These are phyloP conservation scores for Coemansia sp. DNA, from an alignment of 192 early-diverging fungal species.

Conservation along the genomic window DNA sequence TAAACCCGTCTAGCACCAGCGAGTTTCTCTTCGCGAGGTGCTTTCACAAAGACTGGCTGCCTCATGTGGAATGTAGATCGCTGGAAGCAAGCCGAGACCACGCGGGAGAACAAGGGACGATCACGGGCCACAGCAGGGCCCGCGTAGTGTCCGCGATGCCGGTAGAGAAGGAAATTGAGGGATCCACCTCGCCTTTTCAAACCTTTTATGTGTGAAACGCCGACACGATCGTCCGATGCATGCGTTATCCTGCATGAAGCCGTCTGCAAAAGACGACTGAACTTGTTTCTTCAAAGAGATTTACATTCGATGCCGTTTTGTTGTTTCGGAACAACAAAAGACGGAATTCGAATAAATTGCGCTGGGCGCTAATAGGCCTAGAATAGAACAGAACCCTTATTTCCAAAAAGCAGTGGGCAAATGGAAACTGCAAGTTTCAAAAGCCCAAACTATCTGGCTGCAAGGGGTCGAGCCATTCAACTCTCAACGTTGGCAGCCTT, in stretches of 20 bases:
- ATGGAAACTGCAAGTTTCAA: not conserved
- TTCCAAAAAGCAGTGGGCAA: not conserved
- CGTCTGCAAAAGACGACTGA: not conserved
- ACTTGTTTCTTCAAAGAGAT: constrained; percentile 2
- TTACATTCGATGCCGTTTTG: not conserved
- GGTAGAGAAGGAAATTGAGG: not conserved
- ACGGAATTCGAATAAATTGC: not conserved
- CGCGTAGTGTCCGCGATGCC: not conserved
- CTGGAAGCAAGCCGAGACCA: not conserved
- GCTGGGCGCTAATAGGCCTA: not conserved
- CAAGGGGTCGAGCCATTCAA: constrained; percentile 1
- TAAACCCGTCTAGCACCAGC: too few species aligned
- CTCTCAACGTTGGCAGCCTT: not conserved
- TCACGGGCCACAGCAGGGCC: not conserved
- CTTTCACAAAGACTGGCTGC: not conserved
- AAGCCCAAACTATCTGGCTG: not conserved
- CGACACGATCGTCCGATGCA: not conserved
- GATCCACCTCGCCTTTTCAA: not conserved
- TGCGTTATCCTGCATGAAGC: not conserved
- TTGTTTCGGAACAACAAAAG: not conserved
- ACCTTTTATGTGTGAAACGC: not conserved
- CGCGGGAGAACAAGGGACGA: not conserved
- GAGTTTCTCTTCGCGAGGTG: not conserved
- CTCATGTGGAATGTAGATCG: not conserved
- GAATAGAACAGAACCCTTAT: too few species aligned